Conservation (phyloP, 2,329 filamentous ascomycete genomes). For the Niveomyces coronatus region DNA sequence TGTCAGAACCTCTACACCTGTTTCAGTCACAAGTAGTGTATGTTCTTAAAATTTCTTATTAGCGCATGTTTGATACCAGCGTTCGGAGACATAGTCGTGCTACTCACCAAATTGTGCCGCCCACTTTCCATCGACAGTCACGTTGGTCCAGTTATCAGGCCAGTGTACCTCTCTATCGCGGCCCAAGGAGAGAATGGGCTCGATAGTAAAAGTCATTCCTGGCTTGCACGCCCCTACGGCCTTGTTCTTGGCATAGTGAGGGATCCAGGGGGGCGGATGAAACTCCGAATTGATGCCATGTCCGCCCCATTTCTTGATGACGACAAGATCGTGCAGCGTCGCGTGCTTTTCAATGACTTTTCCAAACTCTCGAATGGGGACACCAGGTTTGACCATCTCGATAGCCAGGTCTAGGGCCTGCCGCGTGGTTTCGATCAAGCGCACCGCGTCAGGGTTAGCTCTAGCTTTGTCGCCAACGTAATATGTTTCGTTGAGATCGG, state of each 20-base stretch:
- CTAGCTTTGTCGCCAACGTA: constrained; percentile 86
- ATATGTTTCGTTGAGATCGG: constrained; percentile 96
- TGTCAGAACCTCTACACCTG: constrained; percentile 72
- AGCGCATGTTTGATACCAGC: background rate
- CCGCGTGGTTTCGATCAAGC: constrained; percentile 81
- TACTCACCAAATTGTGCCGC: constrained; percentile 83
- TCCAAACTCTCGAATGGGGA: constrained; percentile 84
- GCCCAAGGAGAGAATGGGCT: constrained; percentile 93
- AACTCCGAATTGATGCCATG: constrained; percentile 93
- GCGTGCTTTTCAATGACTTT: constrained; percentile 88
- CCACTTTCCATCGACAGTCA: constrained; percentile 76
- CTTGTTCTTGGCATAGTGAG: constrained; percentile 98
- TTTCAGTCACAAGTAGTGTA: constrained; percentile 71
- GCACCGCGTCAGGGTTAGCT: constrained; percentile 74
- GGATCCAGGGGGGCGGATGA: constrained; percentile 87
- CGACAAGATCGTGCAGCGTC: constrained; percentile 83
- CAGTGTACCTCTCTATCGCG: constrained; percentile 89
- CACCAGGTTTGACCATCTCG: constrained; percentile 83
- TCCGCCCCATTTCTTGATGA: constrained; percentile 90
- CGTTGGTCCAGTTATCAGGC: constrained; percentile 98
- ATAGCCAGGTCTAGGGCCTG: constrained; percentile 85
- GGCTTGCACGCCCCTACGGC: constrained; percentile 87
- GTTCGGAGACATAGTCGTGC: background rate
- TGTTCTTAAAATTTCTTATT: constrained; percentile 47
- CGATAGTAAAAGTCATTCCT: constrained; percentile 98